These are phyloP conservation scores for Juncus effusus DNA, from an alignment of 176 grass and related monocot genomes.

Conservation along the genomic window DNA sequence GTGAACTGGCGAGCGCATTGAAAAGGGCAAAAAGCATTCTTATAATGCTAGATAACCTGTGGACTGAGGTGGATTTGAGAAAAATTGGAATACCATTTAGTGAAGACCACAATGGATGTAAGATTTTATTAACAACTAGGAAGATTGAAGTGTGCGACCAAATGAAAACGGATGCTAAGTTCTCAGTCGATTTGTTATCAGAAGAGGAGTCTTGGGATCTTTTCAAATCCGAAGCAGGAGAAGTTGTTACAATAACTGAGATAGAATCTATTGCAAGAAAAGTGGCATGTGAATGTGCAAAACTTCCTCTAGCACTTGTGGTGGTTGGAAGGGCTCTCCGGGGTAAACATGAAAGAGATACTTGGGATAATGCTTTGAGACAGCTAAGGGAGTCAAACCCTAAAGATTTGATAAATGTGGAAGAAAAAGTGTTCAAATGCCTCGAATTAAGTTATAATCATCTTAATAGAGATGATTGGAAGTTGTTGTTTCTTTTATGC, in stretches of 20 bases:
- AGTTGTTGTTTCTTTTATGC: conserved; percentile 28
- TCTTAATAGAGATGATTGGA: not conserved
- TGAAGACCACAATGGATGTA: conserved; percentile 9
- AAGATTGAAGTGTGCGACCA: conserved; percentile 24
- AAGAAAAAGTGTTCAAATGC: conserved; percentile 16
- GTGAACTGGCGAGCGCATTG: not conserved
- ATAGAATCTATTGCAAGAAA: conserved; percentile 21
- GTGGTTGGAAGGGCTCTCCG: conserved; percentile 17
- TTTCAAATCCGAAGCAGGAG: conserved; percentile 27
- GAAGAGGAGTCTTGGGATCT: conserved; percentile 32
- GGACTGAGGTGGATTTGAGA: conserved; percentile 23
- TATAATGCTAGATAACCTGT: conserved; percentile 32
- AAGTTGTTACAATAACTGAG: not conserved
- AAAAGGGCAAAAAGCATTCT: conserved; percentile 13
- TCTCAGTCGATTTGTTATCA: conserved; percentile 14
- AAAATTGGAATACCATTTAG: conserved; percentile 24
- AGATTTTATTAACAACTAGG: conserved; percentile 28
- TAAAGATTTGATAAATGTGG: conserved; percentile 5
- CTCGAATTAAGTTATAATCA: conserved; percentile 32
- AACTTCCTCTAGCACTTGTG: conserved; percentile 29
- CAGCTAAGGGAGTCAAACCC: conserved; percentile 18
- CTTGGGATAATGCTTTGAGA: not conserved
- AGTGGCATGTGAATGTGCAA: conserved; percentile 19
- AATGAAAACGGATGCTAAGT: conserved; percentile 17
- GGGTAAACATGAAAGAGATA: not conserved